Evolutionary conservation across 2,329 filamentous ascomycete species (phyloP).

Genomic region (Talaromyces sp.): DNA sequence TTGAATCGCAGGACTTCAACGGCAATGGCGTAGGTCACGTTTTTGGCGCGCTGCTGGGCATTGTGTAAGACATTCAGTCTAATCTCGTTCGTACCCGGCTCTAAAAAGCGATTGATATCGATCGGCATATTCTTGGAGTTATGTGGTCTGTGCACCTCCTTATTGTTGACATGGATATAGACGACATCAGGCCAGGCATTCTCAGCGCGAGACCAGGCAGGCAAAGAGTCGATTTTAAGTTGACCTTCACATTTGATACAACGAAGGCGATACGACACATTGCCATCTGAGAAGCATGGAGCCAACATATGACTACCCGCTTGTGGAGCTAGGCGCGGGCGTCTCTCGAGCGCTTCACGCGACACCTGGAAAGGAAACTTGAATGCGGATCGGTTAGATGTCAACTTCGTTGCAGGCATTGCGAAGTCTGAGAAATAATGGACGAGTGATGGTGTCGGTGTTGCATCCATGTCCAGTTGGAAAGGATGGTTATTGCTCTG

Average conservation of each 20-base stretch:
- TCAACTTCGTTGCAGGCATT: conserved; percentile 26
- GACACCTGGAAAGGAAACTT: conserved; percentile 34
- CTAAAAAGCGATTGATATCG: conserved; percentile 62
- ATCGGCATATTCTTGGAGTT: conserved; percentile 71
- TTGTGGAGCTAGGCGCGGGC: conserved; percentile 23
- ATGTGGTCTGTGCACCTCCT: conserved; percentile 57
- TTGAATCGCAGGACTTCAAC: conserved; percentile 64
- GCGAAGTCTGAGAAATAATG: conserved; percentile 30
- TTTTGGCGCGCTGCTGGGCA: conserved; percentile 25
- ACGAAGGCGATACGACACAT: conserved; percentile 62
- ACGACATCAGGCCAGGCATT: conserved; percentile 67
- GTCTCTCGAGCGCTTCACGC: conserved; percentile 20
- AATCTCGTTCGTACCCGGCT: conserved; percentile 58
- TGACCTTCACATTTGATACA: conserved; percentile 49
- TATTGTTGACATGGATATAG: conserved; percentile 63
- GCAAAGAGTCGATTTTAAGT: conserved; percentile 33
- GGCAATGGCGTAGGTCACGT: conserved; percentile 54
- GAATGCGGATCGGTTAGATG: conserved; percentile 20
- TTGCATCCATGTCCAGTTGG: not conserved
- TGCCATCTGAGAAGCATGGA: conserved; percentile 45
- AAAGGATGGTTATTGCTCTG: not conserved
- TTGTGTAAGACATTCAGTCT: conserved; percentile 46
- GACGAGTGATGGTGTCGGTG: conserved; percentile 17
- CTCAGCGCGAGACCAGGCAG: conserved; percentile 59
- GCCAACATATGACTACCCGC: conserved; percentile 14